Evolutionary conservation across 1,139 yeast species (phyloP).

Genomic region (Saccharomyces pastorianus): DNA sequence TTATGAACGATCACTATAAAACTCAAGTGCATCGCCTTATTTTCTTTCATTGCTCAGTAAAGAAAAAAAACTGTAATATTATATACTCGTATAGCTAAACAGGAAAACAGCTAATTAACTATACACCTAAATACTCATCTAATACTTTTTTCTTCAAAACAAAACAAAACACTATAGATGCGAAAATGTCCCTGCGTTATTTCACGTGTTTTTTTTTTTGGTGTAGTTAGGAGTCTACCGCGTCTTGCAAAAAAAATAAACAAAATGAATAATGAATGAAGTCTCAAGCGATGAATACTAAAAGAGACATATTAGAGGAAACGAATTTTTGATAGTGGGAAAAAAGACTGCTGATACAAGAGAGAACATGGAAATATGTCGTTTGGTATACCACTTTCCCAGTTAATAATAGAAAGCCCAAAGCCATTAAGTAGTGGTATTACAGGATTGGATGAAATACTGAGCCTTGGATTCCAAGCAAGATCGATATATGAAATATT

Average conservation of each 20-base stretch:
- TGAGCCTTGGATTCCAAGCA: slow-evolving; percentile 25
- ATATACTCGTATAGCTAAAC: background rate
- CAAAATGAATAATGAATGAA: background rate
- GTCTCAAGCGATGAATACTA: too few relatives aligned
- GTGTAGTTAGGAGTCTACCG: background rate
- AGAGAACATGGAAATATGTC: slow-evolving; percentile 18
- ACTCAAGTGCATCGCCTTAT: background rate
- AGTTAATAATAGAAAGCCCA: slow-evolving; percentile 21
- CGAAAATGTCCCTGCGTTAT: background rate
- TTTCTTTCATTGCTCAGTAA: background rate
- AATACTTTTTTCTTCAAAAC: background rate
- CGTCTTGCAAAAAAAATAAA: background rate
- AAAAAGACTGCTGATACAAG: background rate
- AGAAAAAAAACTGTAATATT: background rate
- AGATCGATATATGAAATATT: slow-evolving; percentile 28
- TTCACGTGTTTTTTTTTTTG: background rate
- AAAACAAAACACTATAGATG: background rate
- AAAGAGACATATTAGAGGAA: too few relatives aligned
- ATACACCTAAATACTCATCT: background rate
- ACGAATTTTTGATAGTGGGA: too few relatives aligned
- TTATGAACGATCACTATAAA: slow-evolving; percentile 9
- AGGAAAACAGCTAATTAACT: background rate
- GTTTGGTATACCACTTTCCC: slow-evolving; percentile 29
- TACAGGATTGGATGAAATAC: slow-evolving; percentile 16
- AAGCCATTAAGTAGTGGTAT: slow-evolving; percentile 22